A percentile compares a stretch with the other conserved stretches of the same genome.
Conservation (phyloP, 2,329 filamentous ascomycete species). For the Cladophialophora immunda region DNA sequence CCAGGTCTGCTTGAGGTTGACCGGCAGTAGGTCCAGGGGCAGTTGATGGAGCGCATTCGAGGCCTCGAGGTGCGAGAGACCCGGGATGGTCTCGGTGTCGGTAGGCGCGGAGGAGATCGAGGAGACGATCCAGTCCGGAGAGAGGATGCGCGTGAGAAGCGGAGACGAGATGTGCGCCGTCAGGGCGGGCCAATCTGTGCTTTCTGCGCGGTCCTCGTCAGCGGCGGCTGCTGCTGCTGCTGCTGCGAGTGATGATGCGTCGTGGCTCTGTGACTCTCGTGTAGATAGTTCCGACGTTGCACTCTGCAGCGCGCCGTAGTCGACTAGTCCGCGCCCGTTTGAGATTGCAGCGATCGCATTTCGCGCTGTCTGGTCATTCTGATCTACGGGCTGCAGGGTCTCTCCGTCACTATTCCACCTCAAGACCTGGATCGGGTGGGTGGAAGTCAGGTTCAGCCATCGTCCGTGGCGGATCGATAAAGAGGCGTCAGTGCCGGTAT, state of each 20-base stretch:
- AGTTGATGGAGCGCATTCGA: constrained; percentile 37
- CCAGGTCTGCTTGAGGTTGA: constrained; percentile 71
- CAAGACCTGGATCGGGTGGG: constrained; percentile 53
- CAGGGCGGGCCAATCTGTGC: constrained; percentile 57
- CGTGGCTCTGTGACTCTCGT: constrained; percentile 9
- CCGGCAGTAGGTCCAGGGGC: constrained; percentile 62
- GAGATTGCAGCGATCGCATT: constrained; percentile 60
- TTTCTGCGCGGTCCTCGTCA: constrained; percentile 41
- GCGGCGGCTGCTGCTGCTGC: constrained; percentile 38
- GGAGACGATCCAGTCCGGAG: constrained; percentile 60
- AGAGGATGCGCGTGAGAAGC: constrained; percentile 35
- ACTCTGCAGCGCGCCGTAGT: constrained; percentile 36
- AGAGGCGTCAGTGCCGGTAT: constrained; percentile 65
- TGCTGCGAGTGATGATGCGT: constrained; percentile 5
- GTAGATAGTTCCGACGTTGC: constrained; percentile 35
- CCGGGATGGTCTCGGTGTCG: constrained; percentile 68
- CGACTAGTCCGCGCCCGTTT: constrained; percentile 30
- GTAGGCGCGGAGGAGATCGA: constrained; percentile 65
- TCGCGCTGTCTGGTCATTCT: constrained; percentile 50
- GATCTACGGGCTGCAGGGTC: constrained; percentile 46
- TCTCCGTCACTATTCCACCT: constrained; percentile 60
- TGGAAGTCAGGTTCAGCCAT: constrained; percentile 53
- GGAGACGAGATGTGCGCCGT: constrained; percentile 59
- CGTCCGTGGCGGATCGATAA: constrained; percentile 69
- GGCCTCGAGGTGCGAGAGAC: constrained; percentile 50